Evolutionary conservation across 129 eudicot genomes (phyloP), one percentile per base, ranked within the genome.

Genomic region (Apium graveolens): DNA sequence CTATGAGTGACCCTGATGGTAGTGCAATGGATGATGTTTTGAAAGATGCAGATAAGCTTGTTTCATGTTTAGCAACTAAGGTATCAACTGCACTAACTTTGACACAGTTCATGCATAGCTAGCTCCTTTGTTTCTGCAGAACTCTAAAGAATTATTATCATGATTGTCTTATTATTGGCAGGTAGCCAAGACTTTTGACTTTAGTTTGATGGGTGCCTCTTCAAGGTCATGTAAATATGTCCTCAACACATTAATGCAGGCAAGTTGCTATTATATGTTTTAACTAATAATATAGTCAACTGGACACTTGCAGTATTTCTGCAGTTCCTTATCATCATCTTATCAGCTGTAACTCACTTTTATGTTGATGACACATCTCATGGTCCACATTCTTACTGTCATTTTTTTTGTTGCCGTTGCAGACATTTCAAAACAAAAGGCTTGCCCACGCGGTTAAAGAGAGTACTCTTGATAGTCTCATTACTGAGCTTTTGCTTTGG

Each of bases 151-250:
- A 31, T 4, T 11, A 27, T 11, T 80, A 41, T 74, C 69, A 32
- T n/a, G 5, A 32, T 11, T 0, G 17, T 32, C 70, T 35, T 78
- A 7, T 72, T 73, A 80, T 39, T 81, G 24, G 72, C 87, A 95
- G 97, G 97, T 95, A 24, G 94, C 99, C 43, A 95, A 88, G 88
- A 95, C 99, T 37, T 95, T 92, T 79, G 97, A 95, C 87, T 92
- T 92, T 63, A 90, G 99, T 80, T 80, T 95, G 81, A 80, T 76
- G 71, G 99, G 99, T 27, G 97, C 97, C 73, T 92, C 99, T 63
- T 95, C 99, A 75, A 91, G 98, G 83, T 90, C 98, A 70, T 95
- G 99, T 85, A 95, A 95, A 95, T 95, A 95, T 70, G 99, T 95
- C 34, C 86, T 92, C 82, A 94, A 94, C 88, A 94, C 98, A 42